Evolutionary conservation across 192 early-diverging fungal species (phyloP).

Genomic region (Coemansia umbellata): DNA sequence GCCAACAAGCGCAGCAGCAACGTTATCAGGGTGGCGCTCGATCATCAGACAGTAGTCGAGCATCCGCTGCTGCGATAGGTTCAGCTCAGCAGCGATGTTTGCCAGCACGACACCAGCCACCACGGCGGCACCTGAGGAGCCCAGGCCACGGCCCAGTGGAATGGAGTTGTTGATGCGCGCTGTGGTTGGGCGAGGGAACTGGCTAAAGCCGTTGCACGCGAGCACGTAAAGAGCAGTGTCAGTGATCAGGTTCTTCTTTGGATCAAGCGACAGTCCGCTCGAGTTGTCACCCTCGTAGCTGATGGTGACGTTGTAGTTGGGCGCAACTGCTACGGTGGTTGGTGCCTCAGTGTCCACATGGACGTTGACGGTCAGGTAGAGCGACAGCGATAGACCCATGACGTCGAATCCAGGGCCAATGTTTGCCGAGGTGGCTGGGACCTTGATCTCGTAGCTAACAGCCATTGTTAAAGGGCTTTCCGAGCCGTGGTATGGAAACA

Average conservation of each 20-base stretch:
- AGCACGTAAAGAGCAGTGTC: constrained; percentile 90
- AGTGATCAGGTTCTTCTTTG: constrained; percentile 83
- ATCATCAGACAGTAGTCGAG: constrained; percentile 89
- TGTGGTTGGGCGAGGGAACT: constrained; percentile 61
- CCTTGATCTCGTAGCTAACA: constrained; percentile 55
- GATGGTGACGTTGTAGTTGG: constrained; percentile 47
- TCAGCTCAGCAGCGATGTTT: constrained; percentile 65
- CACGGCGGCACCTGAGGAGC: constrained; percentile 92
- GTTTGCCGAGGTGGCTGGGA: constrained; percentile 97
- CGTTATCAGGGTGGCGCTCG: constrained; percentile 98
- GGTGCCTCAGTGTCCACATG: constrained; percentile 8
- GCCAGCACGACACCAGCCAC: constrained; percentile 90
- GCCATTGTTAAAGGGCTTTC: too few relatives aligned
- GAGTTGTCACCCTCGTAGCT: constrained; percentile 46
- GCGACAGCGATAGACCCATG: constrained; percentile 85
- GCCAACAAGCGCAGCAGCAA: constrained; percentile 88
- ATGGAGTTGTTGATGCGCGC: constrained; percentile 88
- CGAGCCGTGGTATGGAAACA: too few relatives aligned
- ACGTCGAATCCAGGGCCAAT: constrained; percentile 98
- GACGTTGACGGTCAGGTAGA: constrained; percentile 74
- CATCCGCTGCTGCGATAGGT: constrained; percentile 69
- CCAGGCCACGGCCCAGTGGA: constrained; percentile 94
- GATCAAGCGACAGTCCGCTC: constrained; percentile 74
- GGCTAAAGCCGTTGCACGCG: constrained; percentile 56
- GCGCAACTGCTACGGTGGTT: background rate